phyloP scores from a whole-genome alignment of 2,329 filamentous ascomycete species.

The Drechslerella coelobrocha region DNA sequence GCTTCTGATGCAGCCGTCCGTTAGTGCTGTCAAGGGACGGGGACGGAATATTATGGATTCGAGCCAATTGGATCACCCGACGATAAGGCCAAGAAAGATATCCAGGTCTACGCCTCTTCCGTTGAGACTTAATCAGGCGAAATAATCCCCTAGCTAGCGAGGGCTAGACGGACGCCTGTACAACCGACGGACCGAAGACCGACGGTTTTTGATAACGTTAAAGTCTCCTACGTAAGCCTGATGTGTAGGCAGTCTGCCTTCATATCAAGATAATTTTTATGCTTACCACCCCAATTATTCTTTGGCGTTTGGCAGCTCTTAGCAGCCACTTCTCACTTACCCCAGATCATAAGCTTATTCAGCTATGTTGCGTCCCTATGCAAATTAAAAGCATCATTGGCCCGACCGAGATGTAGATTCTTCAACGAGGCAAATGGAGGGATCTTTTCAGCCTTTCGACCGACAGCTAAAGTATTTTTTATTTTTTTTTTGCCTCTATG shows the following conservation, averaged over 20 bases:
- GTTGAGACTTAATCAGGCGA: conserved; percentile 39
- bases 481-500: too few relatives aligned
- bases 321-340: too few relatives aligned
- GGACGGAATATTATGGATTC: background rate
- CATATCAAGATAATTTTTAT: background rate
- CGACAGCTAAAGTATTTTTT: too few relatives aligned
- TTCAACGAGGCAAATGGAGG: background rate
- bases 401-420: background rate
- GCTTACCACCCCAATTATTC: too few relatives aligned
- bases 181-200: conserved; percentile 50
- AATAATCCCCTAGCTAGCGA: conserved; percentile 22
- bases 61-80: background rate
- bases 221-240: conserved; percentile 18
- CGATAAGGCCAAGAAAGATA: conserved; percentile 3
- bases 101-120: conserved; percentile 37
- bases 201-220: conserved; percentile 48
- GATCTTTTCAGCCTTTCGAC: background rate
- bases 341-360: background rate
- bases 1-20: background rate
- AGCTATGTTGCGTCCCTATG: background rate
- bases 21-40: background rate
- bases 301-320: too few relatives aligned
- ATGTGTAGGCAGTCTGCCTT: conserved; percentile 14
- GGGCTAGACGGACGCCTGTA: conserved; percentile 18
- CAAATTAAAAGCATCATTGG: background rate